Percentiles rank a stretch among this genome's conserved stretches.
Conservation (phyloP, 345 rosid genomes). For the Arabidopsis thaliana region TAIR10.1 NC_003070.9:7799501-7800000, state of each 20-base stretch:
- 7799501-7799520: neutral
- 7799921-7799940: conserved; percentile 72
- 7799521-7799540: neutral
- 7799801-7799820: conserved; percentile 22
- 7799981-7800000: conserved; percentile 84
- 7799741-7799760: conserved; percentile 45
- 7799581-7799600: conserved; percentile 61
- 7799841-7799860: neutral
- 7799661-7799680: conserved; percentile 55
- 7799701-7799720: conserved; percentile 65
- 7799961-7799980: conserved; percentile 97
- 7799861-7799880: neutral
- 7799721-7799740: conserved; percentile 40
- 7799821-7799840: neutral
- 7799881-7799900: neutral
- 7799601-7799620: conserved; percentile 74
- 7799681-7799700: conserved; percentile 50
- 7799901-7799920: conserved; percentile 17
- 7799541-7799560: neutral
- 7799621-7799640: conserved; percentile 76
- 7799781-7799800: conserved; percentile 82
- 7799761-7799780: conserved; percentile 55
- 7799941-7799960: conserved; percentile 87
- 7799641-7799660: conserved; percentile 56
- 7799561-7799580: neutral